phyloP scores from a whole-genome alignment of 495 filamentous ascomycete genomes.

The Cairneyella variabilis region DNA sequence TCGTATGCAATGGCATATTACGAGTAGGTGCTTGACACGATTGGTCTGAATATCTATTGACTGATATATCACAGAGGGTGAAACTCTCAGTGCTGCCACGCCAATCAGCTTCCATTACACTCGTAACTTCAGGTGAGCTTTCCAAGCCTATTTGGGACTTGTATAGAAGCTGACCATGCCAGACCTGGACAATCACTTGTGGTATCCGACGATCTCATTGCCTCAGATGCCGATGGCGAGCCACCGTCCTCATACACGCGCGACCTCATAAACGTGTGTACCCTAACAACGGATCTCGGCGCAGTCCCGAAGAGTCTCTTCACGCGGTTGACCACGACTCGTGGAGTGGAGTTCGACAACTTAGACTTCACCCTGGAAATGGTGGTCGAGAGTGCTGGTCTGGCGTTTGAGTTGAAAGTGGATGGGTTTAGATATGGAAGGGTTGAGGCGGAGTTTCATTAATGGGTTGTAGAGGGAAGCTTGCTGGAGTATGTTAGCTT shows the following conservation, averaged over 20 bases:
- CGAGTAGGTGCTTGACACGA: slow-evolving; percentile 42
- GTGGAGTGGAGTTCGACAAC: slow-evolving; percentile 70
- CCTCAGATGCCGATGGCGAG: slow-evolving; percentile 55
- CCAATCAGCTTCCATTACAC: slow-evolving; percentile 76
- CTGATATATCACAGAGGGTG: slow-evolving; percentile 43
- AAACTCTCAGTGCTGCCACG: slow-evolving; percentile 60
- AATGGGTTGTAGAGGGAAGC: too few species aligned
- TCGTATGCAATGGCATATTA: slow-evolving; percentile 78
- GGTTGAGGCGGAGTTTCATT: slow-evolving; percentile 70
- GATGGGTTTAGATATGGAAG: slow-evolving; percentile 67
- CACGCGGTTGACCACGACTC: slow-evolving; percentile 64
- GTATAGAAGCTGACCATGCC: background rate
- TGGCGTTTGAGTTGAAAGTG: slow-evolving; percentile 70
- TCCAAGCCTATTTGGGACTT: background rate
- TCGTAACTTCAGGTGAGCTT: slow-evolving; percentile 59
- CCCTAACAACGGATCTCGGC: slow-evolving; percentile 68
- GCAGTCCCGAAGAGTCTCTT: slow-evolving; percentile 64
- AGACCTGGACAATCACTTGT: slow-evolving; percentile 27
- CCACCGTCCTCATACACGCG: slow-evolving; percentile 55
- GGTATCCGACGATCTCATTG: slow-evolving; percentile 72
- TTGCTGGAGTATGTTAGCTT: too few species aligned
- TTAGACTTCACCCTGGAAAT: slow-evolving; percentile 73
- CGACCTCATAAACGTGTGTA: slow-evolving; percentile 64
- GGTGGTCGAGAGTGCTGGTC: slow-evolving; percentile 66
- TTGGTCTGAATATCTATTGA: background rate